phyloP scores from a whole-genome alignment of 2,329 filamentous ascomycete species.

The Diplocarpon rosae region DNA sequence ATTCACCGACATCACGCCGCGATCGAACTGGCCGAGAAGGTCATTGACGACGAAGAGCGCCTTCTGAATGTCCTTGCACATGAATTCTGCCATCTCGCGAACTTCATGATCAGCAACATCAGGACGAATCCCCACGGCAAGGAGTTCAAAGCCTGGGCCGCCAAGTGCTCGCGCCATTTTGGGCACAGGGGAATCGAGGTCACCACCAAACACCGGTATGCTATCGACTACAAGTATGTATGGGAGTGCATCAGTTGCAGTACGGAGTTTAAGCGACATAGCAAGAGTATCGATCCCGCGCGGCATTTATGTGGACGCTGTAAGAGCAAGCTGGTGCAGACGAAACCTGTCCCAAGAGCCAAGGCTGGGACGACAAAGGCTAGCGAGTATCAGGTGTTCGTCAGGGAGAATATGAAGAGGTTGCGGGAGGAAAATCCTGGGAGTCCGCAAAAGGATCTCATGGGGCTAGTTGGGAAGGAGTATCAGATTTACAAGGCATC shows the following conservation, averaged over 20 bases:
- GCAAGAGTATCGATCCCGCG: conserved; percentile 66
- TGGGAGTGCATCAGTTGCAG: conserved; percentile 68
- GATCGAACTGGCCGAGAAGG: conserved; percentile 82
- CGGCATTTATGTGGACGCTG: conserved; percentile 71
- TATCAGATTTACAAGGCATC: conserved; percentile 43
- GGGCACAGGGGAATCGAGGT: conserved; percentile 57
- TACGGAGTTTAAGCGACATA: conserved; percentile 70
- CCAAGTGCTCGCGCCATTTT: conserved; percentile 45
- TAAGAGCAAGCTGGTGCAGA: conserved; percentile 59
- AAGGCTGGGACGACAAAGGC: conserved; percentile 20
- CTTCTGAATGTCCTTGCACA: conserved; percentile 89
- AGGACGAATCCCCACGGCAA: conserved; percentile 70
- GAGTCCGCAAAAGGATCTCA: conserved; percentile 54
- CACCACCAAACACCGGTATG: conserved; percentile 82
- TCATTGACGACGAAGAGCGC: conserved; percentile 67
- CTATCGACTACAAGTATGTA: conserved; percentile 84
- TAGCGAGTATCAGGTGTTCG: conserved; percentile 44
- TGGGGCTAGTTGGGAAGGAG: conserved; percentile 53
- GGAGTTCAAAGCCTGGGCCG: conserved; percentile 70
- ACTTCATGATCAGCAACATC: conserved; percentile 74
- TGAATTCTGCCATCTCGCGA: conserved; percentile 90
- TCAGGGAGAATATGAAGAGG: conserved; percentile 57
- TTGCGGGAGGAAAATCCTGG: conserved; percentile 42
- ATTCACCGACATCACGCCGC: conserved; percentile 49
- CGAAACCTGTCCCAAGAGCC: conserved; percentile 61